Conservation (phyloP, 305 asterid genomes). For the Salvia sclarea region DNA sequence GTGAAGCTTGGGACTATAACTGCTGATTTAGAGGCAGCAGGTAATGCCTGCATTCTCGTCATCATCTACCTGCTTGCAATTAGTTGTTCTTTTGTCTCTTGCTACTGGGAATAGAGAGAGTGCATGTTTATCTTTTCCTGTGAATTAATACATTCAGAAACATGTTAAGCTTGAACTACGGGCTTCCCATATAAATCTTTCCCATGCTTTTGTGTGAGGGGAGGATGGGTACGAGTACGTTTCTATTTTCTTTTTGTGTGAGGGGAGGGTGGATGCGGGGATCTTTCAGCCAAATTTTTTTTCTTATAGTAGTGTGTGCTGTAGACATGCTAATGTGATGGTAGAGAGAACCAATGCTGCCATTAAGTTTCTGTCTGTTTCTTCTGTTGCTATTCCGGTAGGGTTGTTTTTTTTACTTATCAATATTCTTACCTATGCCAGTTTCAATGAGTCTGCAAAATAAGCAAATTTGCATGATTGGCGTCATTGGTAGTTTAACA, state of each 20-base stretch:
- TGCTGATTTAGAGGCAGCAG: conserved; percentile 90
- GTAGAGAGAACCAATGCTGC: conserved; percentile 1
- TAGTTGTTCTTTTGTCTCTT: conserved; percentile 17
- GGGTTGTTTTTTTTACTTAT: background rate
- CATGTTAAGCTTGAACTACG: conserved; percentile 7
- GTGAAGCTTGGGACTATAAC: conserved; percentile 99
- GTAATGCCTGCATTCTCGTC: conserved; percentile 53
- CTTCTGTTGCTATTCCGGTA: background rate
- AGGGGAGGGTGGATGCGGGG: too few species aligned
- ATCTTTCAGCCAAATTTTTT: too few species aligned
- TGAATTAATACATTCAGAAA: conserved; percentile 14
- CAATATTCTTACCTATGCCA: background rate
- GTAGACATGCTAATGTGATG: conserved; percentile 15
- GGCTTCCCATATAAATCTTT: background rate
- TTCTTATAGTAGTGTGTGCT: background rate
- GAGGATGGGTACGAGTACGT: background rate
- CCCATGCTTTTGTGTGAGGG: conserved; percentile 10
- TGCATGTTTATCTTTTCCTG: conserved; percentile 1
- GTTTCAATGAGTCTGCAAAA: background rate
- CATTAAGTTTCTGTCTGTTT: background rate
- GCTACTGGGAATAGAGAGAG: background rate
- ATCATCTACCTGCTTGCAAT: conserved; percentile 23
- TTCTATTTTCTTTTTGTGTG: background rate
- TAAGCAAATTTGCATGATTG: conserved; percentile 8
- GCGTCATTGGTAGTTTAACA: conserved; percentile 1